phyloP scores from a whole-genome alignment of 768 basidiomycete species.

The Kwoniella mangroviensis region DNA sequence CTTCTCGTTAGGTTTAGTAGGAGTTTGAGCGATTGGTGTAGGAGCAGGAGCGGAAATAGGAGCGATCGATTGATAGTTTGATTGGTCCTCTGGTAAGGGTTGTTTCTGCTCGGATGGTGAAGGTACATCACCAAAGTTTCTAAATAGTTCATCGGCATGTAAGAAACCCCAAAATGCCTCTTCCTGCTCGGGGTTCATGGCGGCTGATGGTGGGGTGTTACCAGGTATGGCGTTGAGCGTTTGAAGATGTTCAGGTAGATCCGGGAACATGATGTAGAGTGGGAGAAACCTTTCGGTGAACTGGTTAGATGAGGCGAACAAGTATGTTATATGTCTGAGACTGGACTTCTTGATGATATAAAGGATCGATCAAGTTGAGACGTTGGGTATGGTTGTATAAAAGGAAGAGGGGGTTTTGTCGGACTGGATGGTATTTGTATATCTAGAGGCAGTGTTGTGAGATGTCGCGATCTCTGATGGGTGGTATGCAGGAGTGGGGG shows the following conservation, averaged over 20 bases:
- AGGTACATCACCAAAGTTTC: slow-evolving; percentile 46
- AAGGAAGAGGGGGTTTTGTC: neutral
- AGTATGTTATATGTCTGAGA: neutral
- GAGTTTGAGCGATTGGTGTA: slow-evolving; percentile 22
- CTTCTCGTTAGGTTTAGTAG: slow-evolving; percentile 1
- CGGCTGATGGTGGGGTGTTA: slow-evolving; percentile 32
- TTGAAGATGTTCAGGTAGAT: slow-evolving; percentile 47
- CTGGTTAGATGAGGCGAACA: neutral
- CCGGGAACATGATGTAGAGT: slow-evolving; percentile 38
- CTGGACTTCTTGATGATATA: slow-evolving; percentile 10
- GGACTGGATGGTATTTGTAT: neutral
- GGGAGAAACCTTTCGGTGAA: neutral
- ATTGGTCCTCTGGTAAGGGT: slow-evolving; percentile 7
- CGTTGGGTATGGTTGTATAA: neutral
- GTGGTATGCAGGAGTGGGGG: neutral
- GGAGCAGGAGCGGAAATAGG: slow-evolving; percentile 24
- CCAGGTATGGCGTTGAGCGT: slow-evolving; percentile 43
- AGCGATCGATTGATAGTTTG: slow-evolving; percentile 7
- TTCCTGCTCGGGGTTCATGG: slow-evolving; percentile 39
- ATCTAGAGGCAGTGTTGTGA: neutral
- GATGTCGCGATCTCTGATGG: slow-evolving; percentile 9
- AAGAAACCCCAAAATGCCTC: slow-evolving; percentile 50
- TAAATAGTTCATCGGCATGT: slow-evolving; percentile 47
- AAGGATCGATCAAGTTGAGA: slow-evolving; percentile 2
- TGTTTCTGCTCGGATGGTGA: slow-evolving; percentile 22